phyloP scores from a whole-genome alignment of 2,329 filamentous ascomycete genomes.

The Balansia obtecta region DNA sequence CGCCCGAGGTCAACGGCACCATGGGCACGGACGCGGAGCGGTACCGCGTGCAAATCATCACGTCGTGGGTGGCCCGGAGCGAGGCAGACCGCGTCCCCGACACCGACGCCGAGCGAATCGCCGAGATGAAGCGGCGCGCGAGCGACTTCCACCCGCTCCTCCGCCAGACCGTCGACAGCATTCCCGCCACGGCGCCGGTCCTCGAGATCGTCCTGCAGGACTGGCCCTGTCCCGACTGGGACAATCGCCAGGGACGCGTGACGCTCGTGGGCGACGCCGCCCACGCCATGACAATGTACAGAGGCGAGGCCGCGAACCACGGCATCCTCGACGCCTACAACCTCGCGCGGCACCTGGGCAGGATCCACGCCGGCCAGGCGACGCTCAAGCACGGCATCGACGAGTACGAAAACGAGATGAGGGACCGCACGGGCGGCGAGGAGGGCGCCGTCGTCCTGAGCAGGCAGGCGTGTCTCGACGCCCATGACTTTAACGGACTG shows the following conservation, averaged over 20 bases:
- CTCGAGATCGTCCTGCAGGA: conserved; percentile 25
- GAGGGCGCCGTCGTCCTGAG: conserved; percentile 18
- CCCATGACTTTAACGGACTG: conserved; percentile 18
- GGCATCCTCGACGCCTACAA: conserved; percentile 26
- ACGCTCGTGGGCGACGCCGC: conserved; percentile 41
- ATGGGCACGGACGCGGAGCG: conserved; percentile 17
- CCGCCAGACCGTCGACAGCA: conserved; percentile 26
- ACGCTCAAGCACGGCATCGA: conserved; percentile 11
- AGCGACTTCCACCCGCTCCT: conserved; percentile 24
- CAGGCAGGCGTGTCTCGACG: conserved; percentile 20
- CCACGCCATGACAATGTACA: conserved; percentile 47
- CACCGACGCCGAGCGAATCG: conserved; percentile 19
- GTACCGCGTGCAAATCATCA: conserved; percentile 31
- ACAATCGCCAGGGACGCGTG: conserved; percentile 28
- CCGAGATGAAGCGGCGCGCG: conserved; percentile 27
- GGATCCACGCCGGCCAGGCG: conserved; percentile 7
- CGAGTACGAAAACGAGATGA: conserved; percentile 20
- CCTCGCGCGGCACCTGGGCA: conserved; percentile 14
- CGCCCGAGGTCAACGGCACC: conserved; percentile 24
- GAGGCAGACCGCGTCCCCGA: conserved; percentile 22
- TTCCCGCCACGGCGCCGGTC: conserved; percentile 27
- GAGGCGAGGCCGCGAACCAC: conserved; percentile 27
- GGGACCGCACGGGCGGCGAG: conserved; percentile 12
- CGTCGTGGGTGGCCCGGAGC: conserved; percentile 31
- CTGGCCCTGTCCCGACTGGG: conserved; percentile 26